Evolutionary conservation across 805 yeast species (phyloP).

Genomic region (Lachancea sp.): DNA sequence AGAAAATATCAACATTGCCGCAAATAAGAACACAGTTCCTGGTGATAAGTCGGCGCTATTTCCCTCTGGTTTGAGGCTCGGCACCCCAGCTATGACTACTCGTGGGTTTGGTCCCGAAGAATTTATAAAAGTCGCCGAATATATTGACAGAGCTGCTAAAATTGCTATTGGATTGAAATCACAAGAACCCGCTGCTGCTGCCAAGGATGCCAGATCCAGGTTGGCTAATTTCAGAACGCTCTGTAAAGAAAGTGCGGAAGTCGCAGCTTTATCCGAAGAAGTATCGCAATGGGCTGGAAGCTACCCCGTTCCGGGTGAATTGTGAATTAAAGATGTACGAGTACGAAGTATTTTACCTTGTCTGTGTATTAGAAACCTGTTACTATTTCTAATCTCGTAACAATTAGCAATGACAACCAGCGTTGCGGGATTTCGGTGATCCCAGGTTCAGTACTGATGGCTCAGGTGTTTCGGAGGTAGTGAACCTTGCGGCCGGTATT

Average conservation of each 20-base stretch:
- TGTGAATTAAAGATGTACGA: constrained; percentile 17
- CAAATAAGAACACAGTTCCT: constrained; percentile 93
- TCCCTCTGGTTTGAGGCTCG: constrained; percentile 95
- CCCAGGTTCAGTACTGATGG: not conserved
- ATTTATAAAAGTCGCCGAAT: constrained; percentile 72
- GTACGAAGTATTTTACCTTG: not conserved
- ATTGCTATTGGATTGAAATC: constrained; percentile 57
- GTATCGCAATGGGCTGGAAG: constrained; percentile 65
- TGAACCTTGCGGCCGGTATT: constrained; percentile 31
- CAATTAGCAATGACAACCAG: not conserved
- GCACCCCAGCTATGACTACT: constrained; percentile 98
- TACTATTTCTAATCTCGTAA: not conserved
- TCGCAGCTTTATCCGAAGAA: constrained; percentile 55
- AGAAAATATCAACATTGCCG: constrained; percentile 87
- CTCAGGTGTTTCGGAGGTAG: not conserved
- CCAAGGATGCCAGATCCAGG: constrained; percentile 54
- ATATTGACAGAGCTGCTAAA: constrained; percentile 72
- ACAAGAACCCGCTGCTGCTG: constrained; percentile 33
- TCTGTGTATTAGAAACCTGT: not conserved
- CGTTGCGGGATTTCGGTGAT: not conserved
- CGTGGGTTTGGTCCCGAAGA: constrained; percentile 81
- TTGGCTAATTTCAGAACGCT: constrained; percentile 64
- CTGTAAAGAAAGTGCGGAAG: constrained; percentile 58
- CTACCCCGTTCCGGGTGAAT: constrained; percentile 87
- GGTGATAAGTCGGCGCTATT: constrained; percentile 93